Percentiles rank a stretch among this genome's conserved stretches.
Evolutionary conservation across 2,329 filamentous ascomycete species (phyloP).

Genomic region (Pseudocercospora eumusae): DNA sequence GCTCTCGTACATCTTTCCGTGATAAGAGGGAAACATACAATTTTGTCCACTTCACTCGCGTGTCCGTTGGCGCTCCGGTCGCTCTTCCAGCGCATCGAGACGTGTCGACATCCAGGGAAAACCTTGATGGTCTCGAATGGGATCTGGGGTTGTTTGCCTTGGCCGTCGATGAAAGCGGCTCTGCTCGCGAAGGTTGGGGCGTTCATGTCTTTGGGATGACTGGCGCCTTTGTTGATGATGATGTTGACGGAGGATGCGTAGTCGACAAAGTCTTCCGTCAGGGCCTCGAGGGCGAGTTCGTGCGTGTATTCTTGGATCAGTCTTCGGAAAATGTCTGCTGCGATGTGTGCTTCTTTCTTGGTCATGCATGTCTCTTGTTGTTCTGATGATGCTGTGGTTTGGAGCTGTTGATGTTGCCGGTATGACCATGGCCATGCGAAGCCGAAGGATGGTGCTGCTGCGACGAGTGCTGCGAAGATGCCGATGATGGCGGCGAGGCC

Average conservation of each 20-base stretch:
- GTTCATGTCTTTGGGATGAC: slow-evolving; percentile 28
- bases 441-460: slow-evolving; percentile 13
- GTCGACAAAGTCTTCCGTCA: slow-evolving; percentile 37
- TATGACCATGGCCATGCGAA: slow-evolving; percentile 9
- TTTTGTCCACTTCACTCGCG: slow-evolving; percentile 30
- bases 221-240: slow-evolving; percentile 37
- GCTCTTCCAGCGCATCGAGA: slow-evolving; percentile 35
- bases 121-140: slow-evolving; percentile 34
- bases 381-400: background rate
- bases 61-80: slow-evolving; percentile 32
- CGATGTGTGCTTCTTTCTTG: slow-evolving; percentile 22
- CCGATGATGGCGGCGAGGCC: slow-evolving; percentile 18
- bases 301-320: slow-evolving; percentile 37
- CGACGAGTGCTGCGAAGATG: slow-evolving; percentile 13
- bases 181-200: slow-evolving; percentile 29
- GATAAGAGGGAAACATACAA: slow-evolving; percentile 29
- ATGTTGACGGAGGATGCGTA: slow-evolving; percentile 39
- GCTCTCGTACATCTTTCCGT: no score
- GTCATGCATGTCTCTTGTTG: slow-evolving; percentile 31
- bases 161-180: slow-evolving; percentile 29
- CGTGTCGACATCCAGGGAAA: slow-evolving; percentile 35
- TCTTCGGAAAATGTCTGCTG: slow-evolving; percentile 35
- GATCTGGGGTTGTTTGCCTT: slow-evolving; percentile 33
- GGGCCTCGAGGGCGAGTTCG: slow-evolving; percentile 27
- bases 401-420: background rate